These are phyloP conservation scores for Fraxinus nigra DNA, from an alignment of 305 asterid genomes.

Conservation along the genomic window DNA sequence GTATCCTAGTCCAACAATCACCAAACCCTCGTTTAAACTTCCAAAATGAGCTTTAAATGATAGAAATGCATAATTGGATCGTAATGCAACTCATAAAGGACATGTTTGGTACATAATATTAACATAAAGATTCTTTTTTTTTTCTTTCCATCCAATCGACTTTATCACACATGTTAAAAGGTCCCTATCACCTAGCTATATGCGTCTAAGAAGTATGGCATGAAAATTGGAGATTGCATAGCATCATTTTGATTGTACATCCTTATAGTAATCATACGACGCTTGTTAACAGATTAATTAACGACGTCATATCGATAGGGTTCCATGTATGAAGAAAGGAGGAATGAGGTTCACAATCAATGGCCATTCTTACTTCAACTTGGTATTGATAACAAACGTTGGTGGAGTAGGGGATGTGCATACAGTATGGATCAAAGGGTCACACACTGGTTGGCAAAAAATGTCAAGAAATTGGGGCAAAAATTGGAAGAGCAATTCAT, in stretches of 20 bases:
- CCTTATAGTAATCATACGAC: neutral
- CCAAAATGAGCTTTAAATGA: neutral
- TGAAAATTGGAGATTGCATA: neutral
- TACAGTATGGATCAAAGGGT: constrained; percentile 48
- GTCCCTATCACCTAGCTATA: neutral
- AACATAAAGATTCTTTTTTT: neutral
- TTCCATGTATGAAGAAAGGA: constrained; percentile 49
- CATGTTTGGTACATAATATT: neutral
- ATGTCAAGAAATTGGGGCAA: constrained; percentile 32
- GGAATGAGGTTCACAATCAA: constrained; percentile 54
- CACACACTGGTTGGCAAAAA: constrained; percentile 27
- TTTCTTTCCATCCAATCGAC: neutral
- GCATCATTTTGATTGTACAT: neutral
- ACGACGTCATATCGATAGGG: constrained; percentile 22
- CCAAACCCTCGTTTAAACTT: neutral
- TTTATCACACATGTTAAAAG: neutral
- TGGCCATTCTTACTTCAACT: constrained; percentile 53
- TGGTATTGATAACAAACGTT: constrained; percentile 54
- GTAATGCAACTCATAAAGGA: neutral
- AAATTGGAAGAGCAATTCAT: constrained; percentile 24
- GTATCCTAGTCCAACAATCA: neutral
- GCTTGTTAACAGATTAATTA: neutral
- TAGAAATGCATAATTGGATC: neutral
- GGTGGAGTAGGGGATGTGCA: constrained; percentile 58
- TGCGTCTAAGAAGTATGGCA: neutral